Percentiles rank a stretch among this genome's conserved stretches.
These are phyloP conservation scores for Stipa capillata DNA, from an alignment of 176 grass and related monocot genomes.

Conservation along the genomic window DNA sequence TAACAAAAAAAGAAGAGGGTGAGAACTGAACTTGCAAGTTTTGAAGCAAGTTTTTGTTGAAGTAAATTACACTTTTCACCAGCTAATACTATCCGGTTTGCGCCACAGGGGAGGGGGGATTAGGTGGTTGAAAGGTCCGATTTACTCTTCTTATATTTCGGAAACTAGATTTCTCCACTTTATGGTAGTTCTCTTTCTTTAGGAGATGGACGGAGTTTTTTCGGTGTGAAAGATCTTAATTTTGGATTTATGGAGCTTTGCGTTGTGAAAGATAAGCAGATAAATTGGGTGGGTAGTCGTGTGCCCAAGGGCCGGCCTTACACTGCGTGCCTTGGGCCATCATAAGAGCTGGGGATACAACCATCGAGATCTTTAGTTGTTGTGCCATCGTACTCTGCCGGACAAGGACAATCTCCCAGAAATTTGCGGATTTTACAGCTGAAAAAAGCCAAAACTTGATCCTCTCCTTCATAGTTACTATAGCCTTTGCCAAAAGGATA, in stretches of 20 bases:
- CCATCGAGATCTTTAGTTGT: not conserved
- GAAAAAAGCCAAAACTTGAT: not conserved
- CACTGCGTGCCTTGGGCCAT: constrained; percentile 14
- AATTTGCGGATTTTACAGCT: not conserved
- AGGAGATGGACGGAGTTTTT: too few relatives aligned
- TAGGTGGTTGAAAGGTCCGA: too few relatives aligned
- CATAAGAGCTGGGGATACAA: constrained; percentile 1
- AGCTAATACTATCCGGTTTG: too few relatives aligned
- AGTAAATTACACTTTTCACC: too few relatives aligned
- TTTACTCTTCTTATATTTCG: too few relatives aligned
- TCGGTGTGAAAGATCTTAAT: too few relatives aligned
- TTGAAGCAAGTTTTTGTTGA: not conserved
- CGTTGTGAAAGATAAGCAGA: not conserved
- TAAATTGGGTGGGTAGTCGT: not conserved
- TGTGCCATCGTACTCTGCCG: not conserved
- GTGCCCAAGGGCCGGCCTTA: not conserved
- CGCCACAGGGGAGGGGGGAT: too few relatives aligned
- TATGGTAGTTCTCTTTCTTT: too few relatives aligned
- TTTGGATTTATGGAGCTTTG: not conserved
- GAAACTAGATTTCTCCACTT: too few relatives aligned
- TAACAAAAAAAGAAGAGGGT: not conserved
- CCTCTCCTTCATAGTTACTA: not conserved
- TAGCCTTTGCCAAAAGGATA: not conserved
- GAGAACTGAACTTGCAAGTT: not conserved
- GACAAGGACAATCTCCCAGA: not conserved